Evolutionary conservation across 257 asterid species (phyloP), one percentile per base, ranked within the genome.

Genomic region (Apocynum venetum): DNA sequence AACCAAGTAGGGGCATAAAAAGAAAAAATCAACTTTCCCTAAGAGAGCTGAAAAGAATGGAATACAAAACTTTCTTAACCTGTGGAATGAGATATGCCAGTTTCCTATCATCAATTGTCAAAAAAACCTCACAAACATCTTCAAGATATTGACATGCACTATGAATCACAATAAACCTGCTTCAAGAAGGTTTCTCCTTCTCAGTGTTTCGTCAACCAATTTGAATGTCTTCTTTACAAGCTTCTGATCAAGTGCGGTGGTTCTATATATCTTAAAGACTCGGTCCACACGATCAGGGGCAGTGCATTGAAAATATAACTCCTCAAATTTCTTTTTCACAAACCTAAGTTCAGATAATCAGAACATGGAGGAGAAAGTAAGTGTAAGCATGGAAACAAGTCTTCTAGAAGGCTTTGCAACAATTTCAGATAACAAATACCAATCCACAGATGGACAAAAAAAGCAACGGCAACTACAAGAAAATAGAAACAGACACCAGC

Each of bases 221-320:
- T 96, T 96, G 97, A 96, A 96, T 38, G 99, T 96, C 91, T 96
- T 96, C 91, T 96, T 96, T 82, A 96, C 98, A 49, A 96, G 97
- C 88, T 93, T 93, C 89, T 91, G 97, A 82, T 96, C 99, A 65
- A 96, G 90, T 56, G 99, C 99, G 4, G 96, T 96, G 38, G 99
- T 96, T 87, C 99, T 83, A 57, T 93, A 96, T 80, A 96, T 96
- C 91, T 93, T 96, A 79, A 96, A 96, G 41, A 93, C 98, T 55
- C 99, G 91, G 72, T 96, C 98, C 63, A 93, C 97, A 43, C 92
- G 81, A 78, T 93, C 98, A n/a, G 98, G 98, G 51, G 96, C 84
- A n/a, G 98, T 90, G 87, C 89, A 89, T 78, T 93, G 98, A 87
- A 90, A 96, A 83, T 96, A 96, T 82, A 94, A 71, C 87, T 96